phyloP scores from a whole-genome alignment of 257 asterid genomes.

The Solanum corneliomulleri region DNA sequence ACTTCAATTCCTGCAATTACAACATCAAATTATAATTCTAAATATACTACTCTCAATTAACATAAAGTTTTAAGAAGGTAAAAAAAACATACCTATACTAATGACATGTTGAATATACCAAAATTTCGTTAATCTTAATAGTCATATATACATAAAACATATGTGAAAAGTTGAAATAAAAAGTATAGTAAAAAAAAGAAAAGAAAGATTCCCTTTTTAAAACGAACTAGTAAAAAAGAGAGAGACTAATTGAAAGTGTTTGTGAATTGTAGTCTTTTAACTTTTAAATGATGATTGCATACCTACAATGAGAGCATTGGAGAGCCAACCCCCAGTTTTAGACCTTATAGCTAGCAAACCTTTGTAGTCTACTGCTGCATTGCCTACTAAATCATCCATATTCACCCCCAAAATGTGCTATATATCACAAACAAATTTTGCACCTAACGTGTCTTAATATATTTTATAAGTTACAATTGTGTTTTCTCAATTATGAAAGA shows the following conservation, averaged over 20 bases:
- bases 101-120: not conserved
- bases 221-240: not conserved
- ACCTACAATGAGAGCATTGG: constrained; percentile 33
- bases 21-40: not conserved
- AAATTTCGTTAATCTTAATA: not conserved
- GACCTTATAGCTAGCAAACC: constrained; percentile 23
- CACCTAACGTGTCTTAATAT: not conserved
- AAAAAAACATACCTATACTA: not conserved
- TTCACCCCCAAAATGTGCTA: not conserved
- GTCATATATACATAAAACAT: not conserved
- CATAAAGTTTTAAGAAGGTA: not conserved
- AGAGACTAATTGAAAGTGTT: not conserved
- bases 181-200: not conserved
- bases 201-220: too few species aligned
- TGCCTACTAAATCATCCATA: not conserved
- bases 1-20: constrained; percentile 19
- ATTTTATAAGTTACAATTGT: not conserved
- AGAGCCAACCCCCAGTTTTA: constrained; percentile 29
- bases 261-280: not conserved
- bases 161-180: not conserved
- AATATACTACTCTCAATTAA: not conserved
- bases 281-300: not conserved
- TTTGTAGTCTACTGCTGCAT: constrained; percentile 16
- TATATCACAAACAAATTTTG: not conserved
- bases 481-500: not conserved